A percentile compares a stretch with the other conserved stretches of the same genome.
Conservation (phyloP, 2,329 filamentous ascomycete genomes). For the Aureobasidium sp. region DNA sequence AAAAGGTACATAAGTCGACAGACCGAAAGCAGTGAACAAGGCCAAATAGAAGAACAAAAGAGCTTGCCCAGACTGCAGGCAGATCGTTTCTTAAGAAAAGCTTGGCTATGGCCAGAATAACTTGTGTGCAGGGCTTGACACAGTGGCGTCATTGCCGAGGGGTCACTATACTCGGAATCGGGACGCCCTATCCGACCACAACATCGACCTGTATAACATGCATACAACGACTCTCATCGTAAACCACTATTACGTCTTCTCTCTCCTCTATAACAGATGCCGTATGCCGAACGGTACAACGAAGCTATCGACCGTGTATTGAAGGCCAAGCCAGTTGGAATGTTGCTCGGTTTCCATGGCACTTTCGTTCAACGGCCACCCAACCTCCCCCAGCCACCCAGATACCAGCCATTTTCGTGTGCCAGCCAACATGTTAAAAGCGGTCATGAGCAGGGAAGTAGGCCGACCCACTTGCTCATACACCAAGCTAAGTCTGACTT, state of each 20-base stretch:
- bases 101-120: no score
- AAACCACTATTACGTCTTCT: neutral
- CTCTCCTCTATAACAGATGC: neutral
- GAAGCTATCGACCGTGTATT: conserved; percentile 1
- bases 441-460: conserved; percentile 4
- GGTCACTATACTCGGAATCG: no score
- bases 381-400: conserved; percentile 13
- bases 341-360: conserved; percentile 12
- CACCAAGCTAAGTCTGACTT: conserved; percentile 9
- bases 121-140: no score
- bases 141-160: no score
- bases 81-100: no score
- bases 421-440: conserved; percentile 14
- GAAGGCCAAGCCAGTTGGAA: conserved; percentile 11
- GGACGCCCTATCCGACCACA: no score
- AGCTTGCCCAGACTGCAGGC: no score
- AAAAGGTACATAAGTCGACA: no score
- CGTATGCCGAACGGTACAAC: conserved; percentile 2
- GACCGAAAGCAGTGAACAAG: no score
- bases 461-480: conserved; percentile 9
- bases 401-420: conserved; percentile 12
- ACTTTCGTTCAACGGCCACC: conserved; percentile 7
- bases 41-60: no score
- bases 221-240: neutral
- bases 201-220: no score